Percentiles rank a stretch among this genome's conserved stretches.
phyloP scores from a whole-genome alignment of 805 yeast genomes.

The Ogataea angusta region DNA sequence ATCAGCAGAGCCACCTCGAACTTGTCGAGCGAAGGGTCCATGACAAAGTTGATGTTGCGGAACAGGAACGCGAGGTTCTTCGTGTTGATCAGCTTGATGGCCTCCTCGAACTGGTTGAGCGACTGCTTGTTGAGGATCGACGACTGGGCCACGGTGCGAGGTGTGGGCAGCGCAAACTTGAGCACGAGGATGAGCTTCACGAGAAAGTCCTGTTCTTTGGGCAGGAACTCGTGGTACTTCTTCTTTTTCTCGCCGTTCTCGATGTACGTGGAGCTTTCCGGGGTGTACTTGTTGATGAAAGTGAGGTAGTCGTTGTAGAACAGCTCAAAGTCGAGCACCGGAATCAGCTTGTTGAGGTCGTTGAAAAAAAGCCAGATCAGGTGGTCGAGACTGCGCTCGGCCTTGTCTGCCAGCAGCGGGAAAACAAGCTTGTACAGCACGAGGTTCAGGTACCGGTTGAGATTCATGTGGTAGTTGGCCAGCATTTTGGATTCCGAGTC shows the following conservation, averaged over 20 bases:
- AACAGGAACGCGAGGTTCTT: constrained; percentile 42
- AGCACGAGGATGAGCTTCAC: constrained; percentile 51
- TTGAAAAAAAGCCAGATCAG: constrained; percentile 48
- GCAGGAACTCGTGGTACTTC: constrained; percentile 31
- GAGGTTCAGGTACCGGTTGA: constrained; percentile 34
- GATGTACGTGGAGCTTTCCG: constrained; percentile 33
- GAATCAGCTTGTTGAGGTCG: constrained; percentile 51
- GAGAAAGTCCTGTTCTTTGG: constrained; percentile 37
- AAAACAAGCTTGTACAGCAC: constrained; percentile 33
- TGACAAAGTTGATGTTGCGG: constrained; percentile 43
- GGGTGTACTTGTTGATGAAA: constrained; percentile 38
- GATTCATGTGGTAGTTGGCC: constrained; percentile 35
- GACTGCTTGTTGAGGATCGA: constrained; percentile 29
- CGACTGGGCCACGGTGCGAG: constrained; percentile 22
- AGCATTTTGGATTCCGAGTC: constrained; percentile 20
- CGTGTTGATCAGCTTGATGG: constrained; percentile 33
- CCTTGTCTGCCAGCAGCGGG: constrained; percentile 25
- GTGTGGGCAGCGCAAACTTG: constrained; percentile 45
- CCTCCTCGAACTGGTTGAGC: constrained; percentile 30
- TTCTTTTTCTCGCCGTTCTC: constrained; percentile 42
- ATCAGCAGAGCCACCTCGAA: constrained; percentile 49
- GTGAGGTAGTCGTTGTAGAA: constrained; percentile 54
- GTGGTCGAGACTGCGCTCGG: constrained; percentile 37
- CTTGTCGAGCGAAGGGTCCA: constrained; percentile 44
- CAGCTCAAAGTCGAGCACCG: constrained; percentile 50